Evolutionary conservation across 1,139 yeast genomes (phyloP), one percentile per base, ranked within the genome.

Genomic region (Spathaspora sp.): DNA sequence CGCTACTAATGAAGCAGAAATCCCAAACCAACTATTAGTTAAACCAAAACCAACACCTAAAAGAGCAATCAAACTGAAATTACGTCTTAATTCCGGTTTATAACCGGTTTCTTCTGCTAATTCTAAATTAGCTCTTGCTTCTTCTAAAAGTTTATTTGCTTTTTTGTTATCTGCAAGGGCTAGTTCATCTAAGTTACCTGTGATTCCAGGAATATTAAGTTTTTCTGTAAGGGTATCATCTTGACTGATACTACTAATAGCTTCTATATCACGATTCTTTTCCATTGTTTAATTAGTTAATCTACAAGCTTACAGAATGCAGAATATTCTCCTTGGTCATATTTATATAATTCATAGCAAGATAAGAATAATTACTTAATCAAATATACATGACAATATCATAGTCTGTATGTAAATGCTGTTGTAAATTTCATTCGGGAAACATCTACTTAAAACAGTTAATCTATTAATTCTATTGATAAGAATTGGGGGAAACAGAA

Each of bases 11-110:
- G 84, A 78, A 2, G 84, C 82, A 13, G 84, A 80, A 46, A 82
- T 80, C 49, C 88, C 88, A 50, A 81, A 78, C 85, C 85, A 80
- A 8, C 84, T 78, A 63, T 80, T 80, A 36, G 86, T 81, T 44
- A 81, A 59, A 27, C 85, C 84, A 54, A 81, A 81, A 4, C 85
- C 86, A 45, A 82, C 82, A 43, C 86, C 86, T 24, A 81, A 63
- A 4, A 82, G 71, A 1, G 85, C 78, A 67, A 78, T 67, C 31
- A 77, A 67, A 18, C 79, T 69, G 51, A 79, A 80, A 47, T 70
- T 71, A 56, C 81, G 72, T 47, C 74, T 65, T 42, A 77, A 64
- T 49, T 74, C 74, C 0, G 73, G 73, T 5, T 58, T 48, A 49
- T 70, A 67, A 2, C 74, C 76, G 7, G 69, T 60, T 46, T 65